Conservation (phyloP, 495 filamentous ascomycete genomes). For the Penicillium ucsense region DNA sequence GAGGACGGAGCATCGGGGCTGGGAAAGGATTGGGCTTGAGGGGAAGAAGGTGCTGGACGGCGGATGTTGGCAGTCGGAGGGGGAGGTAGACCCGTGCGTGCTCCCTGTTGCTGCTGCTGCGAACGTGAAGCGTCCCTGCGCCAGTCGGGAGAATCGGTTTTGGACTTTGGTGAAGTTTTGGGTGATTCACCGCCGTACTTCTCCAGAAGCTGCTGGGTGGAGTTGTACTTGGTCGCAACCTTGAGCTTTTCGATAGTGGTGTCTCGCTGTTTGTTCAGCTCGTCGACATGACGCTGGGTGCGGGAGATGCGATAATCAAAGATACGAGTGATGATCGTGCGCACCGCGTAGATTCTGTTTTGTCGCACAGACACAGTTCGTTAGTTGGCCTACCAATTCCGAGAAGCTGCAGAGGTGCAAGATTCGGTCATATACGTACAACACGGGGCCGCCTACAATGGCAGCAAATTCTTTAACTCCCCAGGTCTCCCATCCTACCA, state of each 20-base stretch:
- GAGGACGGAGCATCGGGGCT: constrained; percentile 5
- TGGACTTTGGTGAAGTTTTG: constrained; percentile 31
- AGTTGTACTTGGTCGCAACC: constrained; percentile 86
- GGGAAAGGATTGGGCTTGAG: constrained; percentile 9
- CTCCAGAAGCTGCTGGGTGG: constrained; percentile 83
- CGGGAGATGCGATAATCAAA: constrained; percentile 73
- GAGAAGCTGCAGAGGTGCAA: not conserved
- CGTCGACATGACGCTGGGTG: constrained; percentile 57
- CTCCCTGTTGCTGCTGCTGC: constrained; percentile 14
- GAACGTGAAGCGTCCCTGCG: constrained; percentile 12
- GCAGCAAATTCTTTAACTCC: constrained; percentile 64
- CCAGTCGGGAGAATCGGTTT: constrained; percentile 16
- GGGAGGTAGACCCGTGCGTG: constrained; percentile 54
- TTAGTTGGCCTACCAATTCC: not conserved
- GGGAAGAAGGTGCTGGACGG: constrained; percentile 8
- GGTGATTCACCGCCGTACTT: constrained; percentile 72
- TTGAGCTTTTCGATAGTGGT: constrained; percentile 91
- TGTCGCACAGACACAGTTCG: not conserved
- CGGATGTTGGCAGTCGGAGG: constrained; percentile 84
- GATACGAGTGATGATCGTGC: constrained; percentile 50
- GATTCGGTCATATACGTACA: constrained; percentile 41
- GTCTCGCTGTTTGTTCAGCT: constrained; percentile 63
- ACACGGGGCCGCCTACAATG: constrained; percentile 65
- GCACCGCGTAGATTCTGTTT: constrained; percentile 56
- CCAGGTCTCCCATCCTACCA: constrained; percentile 79